Percentiles rank a stretch among this genome's conserved stretches.
Conservation (phyloP, 768 basidiomycete species). For the Calvatia gigantea region DNA sequence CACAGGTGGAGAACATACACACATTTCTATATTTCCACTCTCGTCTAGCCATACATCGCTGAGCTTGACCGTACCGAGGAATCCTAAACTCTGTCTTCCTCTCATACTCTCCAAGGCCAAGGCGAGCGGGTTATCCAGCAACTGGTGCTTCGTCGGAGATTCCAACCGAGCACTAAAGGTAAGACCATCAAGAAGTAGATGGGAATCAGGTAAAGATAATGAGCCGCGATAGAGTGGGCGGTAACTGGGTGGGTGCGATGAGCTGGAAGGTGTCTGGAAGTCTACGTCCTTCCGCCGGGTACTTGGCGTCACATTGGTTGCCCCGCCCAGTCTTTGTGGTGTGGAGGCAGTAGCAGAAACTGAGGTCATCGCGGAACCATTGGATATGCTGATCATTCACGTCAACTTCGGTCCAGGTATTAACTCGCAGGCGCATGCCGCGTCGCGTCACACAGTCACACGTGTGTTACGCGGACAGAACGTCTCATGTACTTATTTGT, state of each 20-base stretch:
- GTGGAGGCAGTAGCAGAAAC: not conserved
- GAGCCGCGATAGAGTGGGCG: slow-evolving; percentile 77
- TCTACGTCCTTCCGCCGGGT: not conserved
- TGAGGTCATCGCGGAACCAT: not conserved
- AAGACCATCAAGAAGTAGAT: slow-evolving; percentile 68
- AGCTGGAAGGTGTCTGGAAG: slow-evolving; percentile 6
- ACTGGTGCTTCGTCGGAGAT: slow-evolving; percentile 30
- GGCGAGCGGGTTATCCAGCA: slow-evolving; percentile 68
- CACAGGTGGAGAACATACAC: slow-evolving; percentile 13
- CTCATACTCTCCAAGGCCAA: slow-evolving; percentile 80
- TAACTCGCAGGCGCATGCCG: not conserved
- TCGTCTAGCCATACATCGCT: slow-evolving; percentile 60
- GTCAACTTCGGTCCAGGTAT: too few species aligned
- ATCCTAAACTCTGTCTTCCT: slow-evolving; percentile 58
- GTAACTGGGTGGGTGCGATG: slow-evolving; percentile 22
- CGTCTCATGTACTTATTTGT: too few species aligned
- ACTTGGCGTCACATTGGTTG: not conserved
- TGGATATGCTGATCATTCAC: not conserved
- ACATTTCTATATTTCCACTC: slow-evolving; percentile 43
- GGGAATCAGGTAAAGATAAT: slow-evolving; percentile 69
- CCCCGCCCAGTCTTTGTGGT: not conserved
- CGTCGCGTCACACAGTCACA: slow-evolving; percentile 7
- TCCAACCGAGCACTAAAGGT: slow-evolving; percentile 58
- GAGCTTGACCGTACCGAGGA: slow-evolving; percentile 51
- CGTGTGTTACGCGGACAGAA: too few species aligned